Base-by-base conservation (phyloP, 768 basidiomycete genomes). In the Boletus eberwhitei region DNA sequence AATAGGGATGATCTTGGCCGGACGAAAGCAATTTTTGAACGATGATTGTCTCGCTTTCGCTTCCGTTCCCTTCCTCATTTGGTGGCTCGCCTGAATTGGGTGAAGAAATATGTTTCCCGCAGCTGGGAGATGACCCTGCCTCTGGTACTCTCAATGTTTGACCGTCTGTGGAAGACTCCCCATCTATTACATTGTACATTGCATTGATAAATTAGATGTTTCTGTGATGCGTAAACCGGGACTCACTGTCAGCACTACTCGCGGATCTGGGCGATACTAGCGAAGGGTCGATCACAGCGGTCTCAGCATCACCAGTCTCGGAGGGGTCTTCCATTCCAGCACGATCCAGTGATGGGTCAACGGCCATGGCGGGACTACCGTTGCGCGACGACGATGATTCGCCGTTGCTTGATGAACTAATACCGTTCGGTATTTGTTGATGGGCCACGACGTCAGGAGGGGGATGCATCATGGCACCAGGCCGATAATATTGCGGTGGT, bases 401-500 rank as follows among this genome's bases (percentile, higher is more conserved):
- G n/a, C 58, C 64, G 12, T 58, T 62, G 53, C 60, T 60, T 0
- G 70, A 59, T 9, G 66, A 62, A 41, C 52, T 21, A 7, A 67
- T 42, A 36, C 64, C 55, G 4, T 69, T 68, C 37, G 58, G 56
- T 49, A 67, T 59, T 37, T 70, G 68, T 31, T 49, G 54, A 31
- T 62, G 62, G 29, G 55, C 8, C 8, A 53, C 22, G 34, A 57
- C 41, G 13, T 69, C 61, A 21, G 55, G 53, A 35, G 62, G 11
- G 12, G 47, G 62, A 8, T 62, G 68, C 31, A 66, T 60, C 61
- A 73, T 63, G 34, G 57, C 43, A 34, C 38, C 62, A 16, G 69
- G 62, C 32, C 82, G 81, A 58, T 85, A 84, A 61, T 83, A 81
- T 5, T 78, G 75, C 1, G 79, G 66, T 14, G 78, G 57, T 14